phyloP scores from a whole-genome alignment of 164 flowering plant genomes.

The Annona cherimola region DNA sequence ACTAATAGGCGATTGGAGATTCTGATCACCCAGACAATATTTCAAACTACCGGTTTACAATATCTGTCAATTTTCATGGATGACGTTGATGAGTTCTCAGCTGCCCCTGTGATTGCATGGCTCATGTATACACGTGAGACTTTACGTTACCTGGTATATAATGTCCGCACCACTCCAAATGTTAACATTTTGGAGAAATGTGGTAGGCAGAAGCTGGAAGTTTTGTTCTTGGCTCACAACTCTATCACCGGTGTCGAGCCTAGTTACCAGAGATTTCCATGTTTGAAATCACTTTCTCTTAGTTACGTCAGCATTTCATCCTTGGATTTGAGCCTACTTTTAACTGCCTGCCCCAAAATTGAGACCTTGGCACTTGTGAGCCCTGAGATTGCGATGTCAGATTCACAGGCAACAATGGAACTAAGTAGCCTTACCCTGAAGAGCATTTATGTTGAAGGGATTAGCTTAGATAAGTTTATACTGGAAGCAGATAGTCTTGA shows the following conservation, averaged over 20 bases:
- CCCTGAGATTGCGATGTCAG: slow-evolving; percentile 85
- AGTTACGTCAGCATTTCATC: slow-evolving; percentile 75
- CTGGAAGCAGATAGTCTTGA: slow-evolving; percentile 81
- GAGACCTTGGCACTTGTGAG: slow-evolving; percentile 55
- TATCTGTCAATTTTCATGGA: slow-evolving; percentile 61
- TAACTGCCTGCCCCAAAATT: slow-evolving; percentile 72
- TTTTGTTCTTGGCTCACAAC: slow-evolving; percentile 55
- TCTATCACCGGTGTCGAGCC: slow-evolving; percentile 80
- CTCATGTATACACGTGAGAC: slow-evolving; percentile 86
- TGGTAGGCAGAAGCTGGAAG: slow-evolving; percentile 72
- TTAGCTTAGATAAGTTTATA: slow-evolving; percentile 74
- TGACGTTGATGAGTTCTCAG: slow-evolving; percentile 79
- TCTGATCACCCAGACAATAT: slow-evolving; percentile 73
- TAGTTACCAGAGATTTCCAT: slow-evolving; percentile 74
- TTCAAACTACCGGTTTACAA: slow-evolving; percentile 73
- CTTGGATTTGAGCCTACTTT: slow-evolving; percentile 69
- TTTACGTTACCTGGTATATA: slow-evolving; percentile 51
- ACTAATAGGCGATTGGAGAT: slow-evolving; percentile 57
- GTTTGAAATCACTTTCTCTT: slow-evolving; percentile 62
- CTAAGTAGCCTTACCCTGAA: slow-evolving; percentile 61
- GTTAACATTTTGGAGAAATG: slow-evolving; percentile 81
- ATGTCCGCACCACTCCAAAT: slow-evolving; percentile 65
- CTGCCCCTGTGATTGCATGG: slow-evolving; percentile 92
- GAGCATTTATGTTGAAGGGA: slow-evolving; percentile 60
- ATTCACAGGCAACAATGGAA: slow-evolving; percentile 66